Conservation (phyloP, 164 flowering plant genomes). For the Chloranthus sessilifolius region DNA sequence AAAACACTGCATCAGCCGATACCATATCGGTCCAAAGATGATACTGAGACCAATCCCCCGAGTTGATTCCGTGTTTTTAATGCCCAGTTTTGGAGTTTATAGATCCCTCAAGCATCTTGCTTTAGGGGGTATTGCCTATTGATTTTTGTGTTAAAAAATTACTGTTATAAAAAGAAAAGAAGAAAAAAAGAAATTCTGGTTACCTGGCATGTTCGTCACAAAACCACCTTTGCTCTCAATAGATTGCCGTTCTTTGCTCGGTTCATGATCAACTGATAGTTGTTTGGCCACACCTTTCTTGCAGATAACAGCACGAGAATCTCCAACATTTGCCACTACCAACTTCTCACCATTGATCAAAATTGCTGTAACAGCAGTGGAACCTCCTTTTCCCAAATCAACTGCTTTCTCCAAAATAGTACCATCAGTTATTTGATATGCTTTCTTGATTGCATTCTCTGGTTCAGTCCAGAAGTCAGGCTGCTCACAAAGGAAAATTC, state of each 20-base stretch:
- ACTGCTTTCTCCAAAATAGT: conserved; percentile 62
- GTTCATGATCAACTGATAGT: conserved; percentile 89
- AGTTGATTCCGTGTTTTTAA: too few relatives aligned
- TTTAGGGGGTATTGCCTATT: too few relatives aligned
- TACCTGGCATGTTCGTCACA: conserved; percentile 82
- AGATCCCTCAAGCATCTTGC: too few relatives aligned
- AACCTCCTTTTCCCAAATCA: conserved; percentile 84
- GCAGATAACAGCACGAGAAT: conserved; percentile 81
- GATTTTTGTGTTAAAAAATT: too few relatives aligned
- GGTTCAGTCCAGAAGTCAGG: conserved; percentile 79
- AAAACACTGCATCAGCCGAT: too few relatives aligned
- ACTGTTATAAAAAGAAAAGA: too few relatives aligned
- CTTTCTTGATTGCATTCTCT: conserved; percentile 62
- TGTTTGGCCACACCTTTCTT: conserved; percentile 75
- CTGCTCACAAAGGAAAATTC: conserved; percentile 31
- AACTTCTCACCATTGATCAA: conserved; percentile 71
- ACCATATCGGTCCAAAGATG: too few relatives aligned
- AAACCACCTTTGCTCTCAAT: conserved; percentile 89
- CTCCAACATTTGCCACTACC: conserved; percentile 88
- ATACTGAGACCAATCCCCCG: too few relatives aligned
- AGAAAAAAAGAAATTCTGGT: neutral
- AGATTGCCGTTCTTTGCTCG: conserved; percentile 46
- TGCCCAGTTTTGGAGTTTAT: too few relatives aligned
- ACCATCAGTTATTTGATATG: conserved; percentile 59
- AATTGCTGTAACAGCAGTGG: conserved; percentile 95